A percentile compares a stretch with the other conserved stretches of the same genome.
phyloP scores from a whole-genome alignment of 495 filamentous ascomycete species.

The Penicillium silybi region DNA sequence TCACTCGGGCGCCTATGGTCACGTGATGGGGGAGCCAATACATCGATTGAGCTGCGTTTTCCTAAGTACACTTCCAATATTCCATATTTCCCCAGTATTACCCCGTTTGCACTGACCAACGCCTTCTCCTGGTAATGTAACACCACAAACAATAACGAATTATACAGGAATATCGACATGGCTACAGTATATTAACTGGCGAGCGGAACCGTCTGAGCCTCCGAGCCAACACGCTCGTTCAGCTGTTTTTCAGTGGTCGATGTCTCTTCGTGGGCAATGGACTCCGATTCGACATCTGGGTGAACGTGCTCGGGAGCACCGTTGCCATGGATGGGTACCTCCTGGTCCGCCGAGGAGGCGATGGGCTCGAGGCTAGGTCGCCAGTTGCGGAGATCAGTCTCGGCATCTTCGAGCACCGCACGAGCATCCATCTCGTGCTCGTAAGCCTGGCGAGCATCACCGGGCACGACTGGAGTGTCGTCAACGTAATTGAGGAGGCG shows the following conservation, averaged over 20 bases:
- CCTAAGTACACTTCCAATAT: not conserved
- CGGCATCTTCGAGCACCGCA: conserved; percentile 87
- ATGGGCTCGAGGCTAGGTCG: conserved; percentile 27
- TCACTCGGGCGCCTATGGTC: conserved; percentile 42
- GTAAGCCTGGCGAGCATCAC: conserved; percentile 67
- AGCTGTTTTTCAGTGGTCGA: conserved; percentile 6
- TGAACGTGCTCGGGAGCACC: not conserved
- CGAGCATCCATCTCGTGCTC: conserved; percentile 60
- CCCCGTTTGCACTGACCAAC: not conserved
- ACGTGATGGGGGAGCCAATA: conserved; percentile 25
- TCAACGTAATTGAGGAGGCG: conserved; percentile 85
- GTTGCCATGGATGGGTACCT: conserved; percentile 1
- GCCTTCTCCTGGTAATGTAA: not conserved
- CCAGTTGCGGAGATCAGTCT: conserved; percentile 81
- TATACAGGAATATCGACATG: conserved; percentile 4
- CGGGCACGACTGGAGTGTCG: conserved; percentile 84
- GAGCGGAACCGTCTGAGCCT: not conserved
- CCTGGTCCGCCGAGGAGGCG: not conserved
- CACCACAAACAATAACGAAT: not conserved
- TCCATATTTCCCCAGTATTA: not conserved
- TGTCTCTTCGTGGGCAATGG: conserved; percentile 6
- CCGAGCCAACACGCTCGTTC: conserved; percentile 5
- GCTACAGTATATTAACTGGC: conserved; percentile 7
- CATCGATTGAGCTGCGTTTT: not conserved
- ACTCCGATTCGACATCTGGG: not conserved